These are phyloP conservation scores for Gastroboletus turbinatus DNA, from an alignment of 1,284 basidiomycete genomes.

Conservation along the genomic window DNA sequence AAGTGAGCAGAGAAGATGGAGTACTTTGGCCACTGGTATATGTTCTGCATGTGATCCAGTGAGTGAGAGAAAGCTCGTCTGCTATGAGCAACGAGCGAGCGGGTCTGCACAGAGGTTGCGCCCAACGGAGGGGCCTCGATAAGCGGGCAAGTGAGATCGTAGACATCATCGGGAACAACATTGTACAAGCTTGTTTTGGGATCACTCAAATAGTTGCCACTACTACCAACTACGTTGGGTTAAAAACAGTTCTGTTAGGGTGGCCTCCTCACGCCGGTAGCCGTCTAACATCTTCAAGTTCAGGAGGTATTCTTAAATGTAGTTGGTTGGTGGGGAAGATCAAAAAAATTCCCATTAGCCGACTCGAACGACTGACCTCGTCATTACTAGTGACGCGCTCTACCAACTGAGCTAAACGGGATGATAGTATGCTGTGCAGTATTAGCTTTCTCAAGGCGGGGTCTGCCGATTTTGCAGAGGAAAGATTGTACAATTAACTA, in stretches of 20 bases:
- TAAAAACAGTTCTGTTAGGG: background rate
- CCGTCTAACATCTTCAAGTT: background rate
- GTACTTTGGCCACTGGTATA: slow-evolving; percentile 54
- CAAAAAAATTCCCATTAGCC: slow-evolving; percentile 45
- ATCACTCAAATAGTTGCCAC: background rate
- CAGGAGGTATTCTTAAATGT: background rate
- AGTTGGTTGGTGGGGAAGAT: too few relatives aligned
- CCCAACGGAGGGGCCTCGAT: slow-evolving; percentile 6
- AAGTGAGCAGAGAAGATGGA: slow-evolving; percentile 58
- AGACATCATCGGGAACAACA: slow-evolving; percentile 16
- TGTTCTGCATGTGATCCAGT: slow-evolving; percentile 25
- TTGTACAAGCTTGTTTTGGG: background rate
- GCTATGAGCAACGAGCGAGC: background rate
- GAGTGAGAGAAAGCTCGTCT: background rate
- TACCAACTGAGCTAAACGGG: slow-evolving; percentile 59
- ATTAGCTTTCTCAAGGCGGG: too few relatives aligned
- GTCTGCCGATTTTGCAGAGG: background rate
- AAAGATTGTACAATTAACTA: slow-evolving; percentile 13
- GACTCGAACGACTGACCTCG: slow-evolving; percentile 54
- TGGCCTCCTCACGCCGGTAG: background rate
- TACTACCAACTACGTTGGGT: background rate
- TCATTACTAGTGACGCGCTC: slow-evolving; percentile 62
- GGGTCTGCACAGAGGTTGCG: background rate
- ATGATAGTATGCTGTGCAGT: background rate
- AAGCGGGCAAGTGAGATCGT: slow-evolving; percentile 5